Evolutionary conservation across 2,329 filamentous ascomycete genomes (phyloP), one percentile per base, ranked within the genome.

Genomic region (Teratosphaeria epicoccoides): DNA sequence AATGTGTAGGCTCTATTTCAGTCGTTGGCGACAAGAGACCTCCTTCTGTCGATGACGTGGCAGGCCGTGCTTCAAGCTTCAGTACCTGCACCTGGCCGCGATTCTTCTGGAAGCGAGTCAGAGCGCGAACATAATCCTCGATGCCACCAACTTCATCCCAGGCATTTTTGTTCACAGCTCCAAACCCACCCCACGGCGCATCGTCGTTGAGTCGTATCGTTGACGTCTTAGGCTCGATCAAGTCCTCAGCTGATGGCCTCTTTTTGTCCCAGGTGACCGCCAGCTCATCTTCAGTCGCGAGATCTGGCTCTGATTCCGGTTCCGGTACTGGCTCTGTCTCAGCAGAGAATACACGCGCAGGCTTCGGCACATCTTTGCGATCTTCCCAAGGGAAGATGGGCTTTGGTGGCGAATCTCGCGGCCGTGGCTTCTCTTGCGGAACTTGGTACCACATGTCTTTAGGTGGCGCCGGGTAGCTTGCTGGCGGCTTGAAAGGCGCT

Each of bases 141-240:
- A 98, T 98, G 58, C 88, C 85, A 11, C 87, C 87, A 49, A 94
- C 80, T 49, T 88, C 87, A 63, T 98, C 93, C 93, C 93, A 98
- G 14, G 88, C 90, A 68, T 97, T 98, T 49, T 58, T 63, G 48
- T 76, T 80, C 46, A 82, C 79, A n/a, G 81, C 75, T 33, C 55
- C 59, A 66, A 85, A 95, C 46, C 77, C 77, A 56, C 81, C 78
- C 87, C 87, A 95, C 20, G 82, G 78, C 61, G 84, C 76, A 47
- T 78, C 71, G 33, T 75, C 64, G 22, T 69, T 71, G 52, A 73
- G 59, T 44, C 69, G 69, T 53, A 76, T 70, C 24, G 71, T 74
- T 24, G 77, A 74, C 48, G 76, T 77, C 43, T 53, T 47, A 5
- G 63, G 59, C 37, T 57, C 57, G 25, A 53, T 24, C 22, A 49